phyloP scores from a whole-genome alignment of 495 filamentous ascomycete species.

The Lophiostoma macrostomum region DNA sequence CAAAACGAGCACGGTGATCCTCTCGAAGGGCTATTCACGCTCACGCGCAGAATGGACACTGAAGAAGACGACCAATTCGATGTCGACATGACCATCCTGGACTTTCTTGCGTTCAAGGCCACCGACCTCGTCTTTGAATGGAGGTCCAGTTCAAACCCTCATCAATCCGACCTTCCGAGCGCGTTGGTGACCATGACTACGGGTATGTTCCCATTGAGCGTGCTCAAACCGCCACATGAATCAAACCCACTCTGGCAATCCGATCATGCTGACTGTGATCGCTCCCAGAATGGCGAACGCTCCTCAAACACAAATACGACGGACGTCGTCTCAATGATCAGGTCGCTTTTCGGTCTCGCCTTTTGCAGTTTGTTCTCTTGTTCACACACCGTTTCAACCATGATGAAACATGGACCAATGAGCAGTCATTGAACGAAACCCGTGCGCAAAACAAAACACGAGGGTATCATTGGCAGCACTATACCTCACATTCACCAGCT shows the following conservation, averaged over 20 bases:
- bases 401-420: conserved; percentile 23
- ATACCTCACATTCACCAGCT: conserved; percentile 17
- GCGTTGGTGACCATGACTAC: conserved; percentile 22
- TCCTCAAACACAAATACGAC: conserved; percentile 20
- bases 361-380: conserved; percentile 27
- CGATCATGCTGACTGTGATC: background rate
- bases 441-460: conserved; percentile 22
- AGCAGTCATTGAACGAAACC: conserved; percentile 19
- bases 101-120: conserved; percentile 28
- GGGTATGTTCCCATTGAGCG: conserved; percentile 8
- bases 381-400: conserved; percentile 28
- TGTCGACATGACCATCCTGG: conserved; percentile 29
- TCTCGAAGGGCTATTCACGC: conserved; percentile 20
- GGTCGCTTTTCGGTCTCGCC: conserved; percentile 17
- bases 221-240: background rate
- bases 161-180: conserved; percentile 21
- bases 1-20: conserved; percentile 8
- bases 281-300: conserved; percentile 21
- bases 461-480: conserved; percentile 3
- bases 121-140: conserved; percentile 27
- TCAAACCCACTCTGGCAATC: background rate
- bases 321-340: conserved; percentile 19
- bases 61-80: conserved; percentile 29
- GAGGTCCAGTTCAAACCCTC: conserved; percentile 11
- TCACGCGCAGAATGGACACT: conserved; percentile 19